Conservation (phyloP, 2,329 filamentous ascomycete genomes). For the Dothiorella sarmentorum region DNA sequence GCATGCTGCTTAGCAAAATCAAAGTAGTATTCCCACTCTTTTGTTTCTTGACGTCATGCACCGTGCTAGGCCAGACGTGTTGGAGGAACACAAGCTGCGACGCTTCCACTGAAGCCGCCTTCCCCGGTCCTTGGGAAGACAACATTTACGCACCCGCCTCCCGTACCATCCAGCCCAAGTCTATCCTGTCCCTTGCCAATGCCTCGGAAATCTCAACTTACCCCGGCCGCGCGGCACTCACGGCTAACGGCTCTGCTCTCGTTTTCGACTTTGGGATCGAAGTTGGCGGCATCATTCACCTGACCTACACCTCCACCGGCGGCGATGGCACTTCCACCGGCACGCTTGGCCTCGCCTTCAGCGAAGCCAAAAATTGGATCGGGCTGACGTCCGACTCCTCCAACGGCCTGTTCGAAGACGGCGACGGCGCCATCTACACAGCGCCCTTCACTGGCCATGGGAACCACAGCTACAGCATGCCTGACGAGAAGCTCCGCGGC, state of each 20-base stretch:
- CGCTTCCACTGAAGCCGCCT: constrained; percentile 48
- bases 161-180: constrained; percentile 48
- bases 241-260: constrained; percentile 50
- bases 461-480: constrained; percentile 43
- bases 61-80: constrained; percentile 34
- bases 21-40: not conserved
- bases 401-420: constrained; percentile 38
- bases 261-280: constrained; percentile 59
- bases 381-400: constrained; percentile 44
- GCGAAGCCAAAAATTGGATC: constrained; percentile 42
- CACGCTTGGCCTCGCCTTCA: constrained; percentile 40
- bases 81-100: constrained; percentile 57
- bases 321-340: no score
- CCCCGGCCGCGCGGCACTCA: constrained; percentile 28
- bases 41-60: not conserved
- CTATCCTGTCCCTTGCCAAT: constrained; percentile 39
- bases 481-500: constrained; percentile 45
- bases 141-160: constrained; percentile 56
- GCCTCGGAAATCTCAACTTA: constrained; percentile 32
- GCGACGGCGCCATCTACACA: constrained; percentile 46
- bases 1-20: not conserved
- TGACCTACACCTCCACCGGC: constrained; percentile 48
- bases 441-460: constrained; percentile 37
- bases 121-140: constrained; percentile 56
- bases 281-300: constrained; percentile 54